A percentile compares a stretch with the other conserved stretches of the same genome.
phyloP scores from a whole-genome alignment of 495 filamentous ascomycete genomes.

The Thermothielavioides terrestris region DNA sequence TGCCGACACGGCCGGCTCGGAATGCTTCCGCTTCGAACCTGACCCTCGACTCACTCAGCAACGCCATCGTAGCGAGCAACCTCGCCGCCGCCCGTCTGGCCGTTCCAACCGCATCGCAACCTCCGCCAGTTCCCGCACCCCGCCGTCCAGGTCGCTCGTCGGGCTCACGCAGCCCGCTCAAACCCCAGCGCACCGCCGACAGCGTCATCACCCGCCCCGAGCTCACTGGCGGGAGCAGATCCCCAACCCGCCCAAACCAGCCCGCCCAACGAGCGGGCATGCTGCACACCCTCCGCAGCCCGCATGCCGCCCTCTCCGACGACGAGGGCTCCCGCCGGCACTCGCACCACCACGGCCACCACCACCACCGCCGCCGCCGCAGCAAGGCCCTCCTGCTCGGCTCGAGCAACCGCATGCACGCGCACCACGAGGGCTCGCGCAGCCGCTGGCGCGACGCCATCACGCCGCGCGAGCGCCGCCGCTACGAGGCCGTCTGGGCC shows the following conservation, averaged over 20 bases:
- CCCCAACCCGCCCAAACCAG: constrained; percentile 39
- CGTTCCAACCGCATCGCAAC: constrained; percentile 17
- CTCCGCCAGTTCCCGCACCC: constrained; percentile 24
- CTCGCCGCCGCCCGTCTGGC: constrained; percentile 56
- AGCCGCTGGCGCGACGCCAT: constrained; percentile 76
- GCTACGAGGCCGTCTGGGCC: constrained; percentile 97
- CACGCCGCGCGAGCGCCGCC: constrained; percentile 66
- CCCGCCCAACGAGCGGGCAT: constrained; percentile 36
- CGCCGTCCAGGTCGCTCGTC: constrained; percentile 13
- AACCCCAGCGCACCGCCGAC: constrained; percentile 37
- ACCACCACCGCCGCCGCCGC: constrained; percentile 32
- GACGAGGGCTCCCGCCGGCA: constrained; percentile 37
- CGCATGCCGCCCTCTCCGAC: constrained; percentile 45
- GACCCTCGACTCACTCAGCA: constrained; percentile 39
- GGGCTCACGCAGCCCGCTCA: constrained; percentile 42
- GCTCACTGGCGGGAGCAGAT: constrained; percentile 45
- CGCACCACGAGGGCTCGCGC: constrained; percentile 80
- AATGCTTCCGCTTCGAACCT: constrained; percentile 19
- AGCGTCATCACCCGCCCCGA: constrained; percentile 23
- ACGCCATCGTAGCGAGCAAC: constrained; percentile 80
- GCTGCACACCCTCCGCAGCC: constrained; percentile 65
- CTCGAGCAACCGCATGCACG: constrained; percentile 49
- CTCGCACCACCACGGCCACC: constrained; percentile 39
- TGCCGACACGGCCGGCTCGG: constrained; percentile 10
- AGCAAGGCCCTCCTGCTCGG: constrained; percentile 24